phyloP scores from a whole-genome alignment of 169 alveolate species.

The Plasmodium gonderi region DNA sequence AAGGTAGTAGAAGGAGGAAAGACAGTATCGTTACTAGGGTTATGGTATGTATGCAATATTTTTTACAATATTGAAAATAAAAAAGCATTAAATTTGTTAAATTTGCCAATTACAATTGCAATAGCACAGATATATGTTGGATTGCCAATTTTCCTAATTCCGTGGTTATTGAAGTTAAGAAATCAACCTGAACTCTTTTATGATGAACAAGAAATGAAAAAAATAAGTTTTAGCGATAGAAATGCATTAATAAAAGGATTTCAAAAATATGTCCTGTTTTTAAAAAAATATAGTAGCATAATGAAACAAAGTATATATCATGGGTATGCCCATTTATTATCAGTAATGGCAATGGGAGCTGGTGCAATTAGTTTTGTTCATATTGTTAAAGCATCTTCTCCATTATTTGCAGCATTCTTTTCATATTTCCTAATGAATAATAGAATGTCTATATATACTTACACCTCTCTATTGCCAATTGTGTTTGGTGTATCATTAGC shows the following conservation, averaged over 20 bases:
- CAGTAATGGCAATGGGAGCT: slow-evolving; percentile 82
- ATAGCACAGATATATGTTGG: slow-evolving; percentile 84
- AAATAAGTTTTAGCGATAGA: slow-evolving; percentile 42
- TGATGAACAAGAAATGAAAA: slow-evolving; percentile 44
- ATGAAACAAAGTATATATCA: slow-evolving; percentile 78
- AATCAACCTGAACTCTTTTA: slow-evolving; percentile 61
- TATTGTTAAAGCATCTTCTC: slow-evolving; percentile 82
- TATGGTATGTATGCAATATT: slow-evolving; percentile 83
- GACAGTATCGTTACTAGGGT: slow-evolving; percentile 52
- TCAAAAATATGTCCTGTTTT: slow-evolving; percentile 45
- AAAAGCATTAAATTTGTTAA: slow-evolving; percentile 81
- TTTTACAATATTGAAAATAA: slow-evolving; percentile 83
- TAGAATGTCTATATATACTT: slow-evolving; percentile 78
- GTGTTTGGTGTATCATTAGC: slow-evolving; percentile 85
- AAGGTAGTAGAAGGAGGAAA: slow-evolving; percentile 63
- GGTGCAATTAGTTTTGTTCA: slow-evolving; percentile 83
- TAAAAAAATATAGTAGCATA: slow-evolving; percentile 67
- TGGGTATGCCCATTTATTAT: slow-evolving; percentile 76
- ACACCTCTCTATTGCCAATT: slow-evolving; percentile 81
- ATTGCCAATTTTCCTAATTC: slow-evolving; percentile 80
- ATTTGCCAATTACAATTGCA: slow-evolving; percentile 82
- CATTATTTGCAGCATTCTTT: slow-evolving; percentile 81
- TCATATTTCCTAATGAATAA: slow-evolving; percentile 73
- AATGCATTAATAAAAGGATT: slow-evolving; percentile 44
- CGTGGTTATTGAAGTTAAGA: slow-evolving; percentile 77